Conservation (phyloP, 2,329 filamentous ascomycete species). For the Metarhizium anisopliae region DNA sequence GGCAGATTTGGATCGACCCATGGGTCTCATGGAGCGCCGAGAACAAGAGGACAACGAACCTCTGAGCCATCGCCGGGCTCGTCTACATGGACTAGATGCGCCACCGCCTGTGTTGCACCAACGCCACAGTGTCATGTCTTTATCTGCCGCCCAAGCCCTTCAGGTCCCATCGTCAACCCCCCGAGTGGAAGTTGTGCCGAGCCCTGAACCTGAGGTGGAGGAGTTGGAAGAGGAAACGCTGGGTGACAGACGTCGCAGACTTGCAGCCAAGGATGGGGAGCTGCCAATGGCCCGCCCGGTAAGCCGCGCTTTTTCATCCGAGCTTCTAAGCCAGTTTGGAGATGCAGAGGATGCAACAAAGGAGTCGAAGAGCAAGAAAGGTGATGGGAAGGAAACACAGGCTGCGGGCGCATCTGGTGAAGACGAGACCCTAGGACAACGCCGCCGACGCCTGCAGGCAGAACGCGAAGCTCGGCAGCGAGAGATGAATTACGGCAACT, state of each 20-base stretch:
- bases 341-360: conserved; percentile 34
- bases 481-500: conserved; percentile 35
- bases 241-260: conserved; percentile 52
- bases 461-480: conserved; percentile 55
- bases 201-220: conserved; percentile 36
- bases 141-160: conserved; percentile 18
- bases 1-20: conserved; percentile 51
- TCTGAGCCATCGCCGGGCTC: conserved; percentile 64
- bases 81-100: conserved; percentile 57
- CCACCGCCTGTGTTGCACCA: conserved; percentile 29
- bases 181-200: background rate
- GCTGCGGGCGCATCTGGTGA: conserved; percentile 26
- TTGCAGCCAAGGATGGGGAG: conserved; percentile 48
- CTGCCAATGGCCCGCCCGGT: conserved; percentile 49
- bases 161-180: conserved; percentile 1
- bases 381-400: conserved; percentile 23
- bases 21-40: conserved; percentile 70
- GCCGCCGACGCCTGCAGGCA: conserved; percentile 63
- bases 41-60: conserved; percentile 91
- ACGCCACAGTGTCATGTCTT: conserved; percentile 35
- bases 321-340: conserved; percentile 58
- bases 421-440: conserved; percentile 72
- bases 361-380: conserved; percentile 7
- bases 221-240: conserved; percentile 57
- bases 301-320: conserved; percentile 57